Percentiles rank a stretch among this genome's conserved stretches.
These are phyloP conservation scores for Paecilomyces variotii DNA, from an alignment of 2,329 filamentous ascomycete genomes.

Conservation along the genomic window DNA sequence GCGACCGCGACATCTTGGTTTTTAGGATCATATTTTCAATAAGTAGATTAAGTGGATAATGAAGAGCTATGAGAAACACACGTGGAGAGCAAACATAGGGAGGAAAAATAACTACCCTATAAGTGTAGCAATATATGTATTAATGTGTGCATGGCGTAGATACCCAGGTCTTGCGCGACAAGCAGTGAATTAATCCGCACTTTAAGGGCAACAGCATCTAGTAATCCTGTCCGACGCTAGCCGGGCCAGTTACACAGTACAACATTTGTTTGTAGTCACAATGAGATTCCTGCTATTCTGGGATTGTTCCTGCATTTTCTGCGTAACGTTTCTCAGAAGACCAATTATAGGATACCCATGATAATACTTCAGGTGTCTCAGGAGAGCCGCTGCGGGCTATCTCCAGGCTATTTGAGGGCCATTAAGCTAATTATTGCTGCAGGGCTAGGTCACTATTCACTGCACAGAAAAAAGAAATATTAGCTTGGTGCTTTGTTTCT, in stretches of 20 bases:
- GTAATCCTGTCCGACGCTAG: background rate
- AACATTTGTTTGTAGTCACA: background rate
- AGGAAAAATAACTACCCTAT: background rate
- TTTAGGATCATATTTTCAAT: background rate
- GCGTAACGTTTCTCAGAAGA: background rate
- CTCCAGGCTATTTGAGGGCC: background rate
- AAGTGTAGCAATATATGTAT: background rate
- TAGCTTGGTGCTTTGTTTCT: no score
- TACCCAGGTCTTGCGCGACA: no score
- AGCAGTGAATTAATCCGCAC: background rate
- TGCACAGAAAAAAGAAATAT: background rate
- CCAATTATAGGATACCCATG: background rate
- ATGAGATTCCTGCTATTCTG: background rate
- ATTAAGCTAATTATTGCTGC: no score
- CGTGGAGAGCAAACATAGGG: no score
- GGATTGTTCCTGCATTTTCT: background rate
- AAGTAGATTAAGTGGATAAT: background rate
- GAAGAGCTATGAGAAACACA: background rate
- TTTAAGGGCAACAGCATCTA: background rate
- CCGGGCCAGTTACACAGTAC: background rate
- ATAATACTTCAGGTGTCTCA: background rate
- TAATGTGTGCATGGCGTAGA: background rate
- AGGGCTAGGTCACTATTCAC: background rate
- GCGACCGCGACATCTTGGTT: constrained; percentile 2
- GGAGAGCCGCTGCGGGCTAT: background rate